Percentiles rank a stretch among this genome's conserved stretches.
Evolutionary conservation across 139 green algal species (phyloP).

Genomic region (Haematococcus lacustris): DNA sequence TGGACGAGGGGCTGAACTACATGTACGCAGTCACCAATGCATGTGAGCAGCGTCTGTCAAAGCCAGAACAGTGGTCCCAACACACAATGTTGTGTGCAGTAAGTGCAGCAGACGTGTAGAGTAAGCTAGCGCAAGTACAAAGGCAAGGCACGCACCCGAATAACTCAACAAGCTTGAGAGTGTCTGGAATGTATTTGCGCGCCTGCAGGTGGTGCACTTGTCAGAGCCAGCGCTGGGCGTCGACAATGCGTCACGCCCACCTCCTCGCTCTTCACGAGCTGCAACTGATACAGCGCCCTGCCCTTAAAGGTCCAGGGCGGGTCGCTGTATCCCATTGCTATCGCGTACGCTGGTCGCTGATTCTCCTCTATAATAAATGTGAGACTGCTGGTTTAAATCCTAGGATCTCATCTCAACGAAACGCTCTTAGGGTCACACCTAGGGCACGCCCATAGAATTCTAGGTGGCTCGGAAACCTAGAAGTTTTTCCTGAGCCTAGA

Average conservation of each 20-base stretch:
- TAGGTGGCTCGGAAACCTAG: no score
- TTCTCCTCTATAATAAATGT: no score
- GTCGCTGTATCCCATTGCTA: conserved; percentile 42
- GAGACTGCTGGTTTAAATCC: no score
- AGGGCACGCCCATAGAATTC: no score
- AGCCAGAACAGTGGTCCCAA: no score
- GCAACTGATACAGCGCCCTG: conserved; percentile 80
- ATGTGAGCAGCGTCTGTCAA: no score
- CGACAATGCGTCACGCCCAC: conserved; percentile 14
- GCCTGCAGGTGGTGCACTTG: conserved; percentile 45
- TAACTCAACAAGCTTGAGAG: conserved; percentile 75
- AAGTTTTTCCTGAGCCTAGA: no score
- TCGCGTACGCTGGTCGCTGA: no score
- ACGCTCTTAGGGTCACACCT: no score
- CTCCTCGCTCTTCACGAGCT: conserved; percentile 65
- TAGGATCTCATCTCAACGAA: no score
- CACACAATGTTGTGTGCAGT: not conserved
- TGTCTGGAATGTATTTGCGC: conserved; percentile 64
- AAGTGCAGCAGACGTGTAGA: not conserved
- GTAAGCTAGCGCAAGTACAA: not conserved
- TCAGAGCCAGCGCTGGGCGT: not conserved
- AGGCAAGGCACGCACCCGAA: conserved; percentile 59
- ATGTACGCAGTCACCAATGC: not conserved
- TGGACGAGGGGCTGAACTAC: not conserved
- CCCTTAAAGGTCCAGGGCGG: conserved; percentile 72